These are phyloP conservation scores for Agmasoma carcini DNA, from an alignment of 371 early-diverging fungal genomes.

Conservation along the genomic window DNA sequence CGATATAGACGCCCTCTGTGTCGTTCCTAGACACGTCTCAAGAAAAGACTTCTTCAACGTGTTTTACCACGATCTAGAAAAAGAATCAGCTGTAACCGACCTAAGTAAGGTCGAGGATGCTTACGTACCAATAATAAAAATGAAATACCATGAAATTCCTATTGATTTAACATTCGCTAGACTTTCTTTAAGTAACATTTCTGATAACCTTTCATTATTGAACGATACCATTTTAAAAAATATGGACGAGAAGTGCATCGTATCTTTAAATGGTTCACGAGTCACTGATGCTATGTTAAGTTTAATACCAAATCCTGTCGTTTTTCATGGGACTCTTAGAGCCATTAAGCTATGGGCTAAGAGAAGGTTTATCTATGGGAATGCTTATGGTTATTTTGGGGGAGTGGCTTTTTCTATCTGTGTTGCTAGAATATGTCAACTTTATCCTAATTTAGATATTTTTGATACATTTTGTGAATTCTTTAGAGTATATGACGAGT, in stretches of 20 bases:
- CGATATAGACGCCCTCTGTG: conserved; percentile 96
- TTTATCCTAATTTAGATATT: conserved; percentile 81
- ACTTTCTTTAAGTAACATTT: conserved; percentile 62
- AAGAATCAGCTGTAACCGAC: conserved; percentile 67
- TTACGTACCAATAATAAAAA: conserved; percentile 88
- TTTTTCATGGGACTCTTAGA: conserved; percentile 74
- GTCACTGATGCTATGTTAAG: conserved; percentile 90
- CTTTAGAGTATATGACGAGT: conserved; percentile 70
- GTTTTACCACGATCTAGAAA: conserved; percentile 70
- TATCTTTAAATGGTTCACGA: conserved; percentile 85
- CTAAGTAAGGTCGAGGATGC: conserved; percentile 68
- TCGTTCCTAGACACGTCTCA: conserved; percentile 75
- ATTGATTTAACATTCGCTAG: conserved; percentile 89
- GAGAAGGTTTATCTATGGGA: conserved; percentile 72
- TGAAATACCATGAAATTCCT: conserved; percentile 57
- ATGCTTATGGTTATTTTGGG: conserved; percentile 91
- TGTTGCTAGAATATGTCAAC: conserved; percentile 84
- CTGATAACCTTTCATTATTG: conserved; percentile 68
- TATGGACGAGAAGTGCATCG: conserved; percentile 76
- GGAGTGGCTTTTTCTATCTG: conserved; percentile 98
- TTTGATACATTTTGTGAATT: conserved; percentile 70
- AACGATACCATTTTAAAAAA: conserved; percentile 70
- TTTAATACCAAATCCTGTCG: conserved; percentile 72
- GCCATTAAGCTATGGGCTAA: conserved; percentile 98
- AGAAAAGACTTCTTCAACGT: conserved; percentile 80